Evolutionary conservation across 2,329 filamentous ascomycete species (phyloP).

Genomic region (Aspergillus fijiensis): DNA sequence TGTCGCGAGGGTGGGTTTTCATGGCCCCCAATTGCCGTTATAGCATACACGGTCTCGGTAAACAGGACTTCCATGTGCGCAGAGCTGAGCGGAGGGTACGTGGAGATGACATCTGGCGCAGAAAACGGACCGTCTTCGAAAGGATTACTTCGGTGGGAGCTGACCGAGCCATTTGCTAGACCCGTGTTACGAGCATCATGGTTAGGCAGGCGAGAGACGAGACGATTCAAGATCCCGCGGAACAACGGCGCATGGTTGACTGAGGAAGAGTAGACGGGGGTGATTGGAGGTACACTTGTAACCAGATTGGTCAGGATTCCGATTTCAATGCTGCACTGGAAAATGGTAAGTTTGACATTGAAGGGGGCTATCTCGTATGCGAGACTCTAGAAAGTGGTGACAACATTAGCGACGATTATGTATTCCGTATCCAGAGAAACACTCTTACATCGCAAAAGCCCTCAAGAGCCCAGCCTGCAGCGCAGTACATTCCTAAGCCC

Average conservation of each 20-base stretch:
- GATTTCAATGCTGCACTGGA: conserved; percentile 94
- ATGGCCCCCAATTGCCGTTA: conserved; percentile 89
- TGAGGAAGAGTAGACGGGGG: conserved; percentile 64
- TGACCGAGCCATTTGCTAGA: conserved; percentile 13
- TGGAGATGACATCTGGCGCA: conserved; percentile 54
- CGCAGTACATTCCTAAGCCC: conserved; percentile 85
- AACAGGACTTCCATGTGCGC: conserved; percentile 72
- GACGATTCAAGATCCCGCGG: conserved; percentile 75
- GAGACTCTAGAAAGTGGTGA: conserved; percentile 56
- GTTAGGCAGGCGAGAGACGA: conserved; percentile 73
- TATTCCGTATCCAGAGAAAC: background rate
- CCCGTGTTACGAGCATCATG: conserved; percentile 10
- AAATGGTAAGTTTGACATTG: conserved; percentile 92
- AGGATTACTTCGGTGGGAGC: conserved; percentile 24
- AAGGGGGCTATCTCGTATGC: conserved; percentile 97
- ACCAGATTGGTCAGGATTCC: conserved; percentile 83
- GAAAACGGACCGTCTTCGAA: conserved; percentile 39
- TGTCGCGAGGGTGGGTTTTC: conserved; percentile 93
- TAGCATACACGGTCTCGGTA: conserved; percentile 83
- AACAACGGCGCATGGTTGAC: conserved; percentile 76
- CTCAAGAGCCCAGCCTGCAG: conserved; percentile 90
- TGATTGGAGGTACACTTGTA: conserved; percentile 74
- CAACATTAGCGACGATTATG: background rate
- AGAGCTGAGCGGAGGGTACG: conserved; percentile 72
- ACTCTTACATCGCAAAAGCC: conserved; percentile 78